Evolutionary conservation across 805 yeast genomes (phyloP).

Genomic region (Diddensiella santjacobensis): DNA sequence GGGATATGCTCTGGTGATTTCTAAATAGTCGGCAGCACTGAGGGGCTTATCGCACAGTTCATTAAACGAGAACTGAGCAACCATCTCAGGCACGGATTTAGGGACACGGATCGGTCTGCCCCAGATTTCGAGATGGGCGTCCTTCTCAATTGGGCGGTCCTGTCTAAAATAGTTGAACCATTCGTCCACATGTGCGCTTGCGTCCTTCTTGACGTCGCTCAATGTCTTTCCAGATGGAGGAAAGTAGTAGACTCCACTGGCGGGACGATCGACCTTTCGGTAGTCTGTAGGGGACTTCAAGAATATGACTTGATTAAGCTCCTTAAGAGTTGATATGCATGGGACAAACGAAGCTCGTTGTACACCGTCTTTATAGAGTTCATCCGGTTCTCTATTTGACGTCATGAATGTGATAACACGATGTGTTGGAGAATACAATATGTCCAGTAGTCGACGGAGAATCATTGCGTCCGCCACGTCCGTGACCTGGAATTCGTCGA

Average conservation of each 20-base stretch:
- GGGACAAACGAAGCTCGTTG: slow-evolving; percentile 92
- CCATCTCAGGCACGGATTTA: slow-evolving; percentile 65
- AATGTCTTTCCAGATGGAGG: slow-evolving; percentile 64
- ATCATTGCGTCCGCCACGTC: slow-evolving; percentile 99
- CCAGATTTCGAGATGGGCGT: slow-evolving; percentile 60
- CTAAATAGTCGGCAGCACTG: slow-evolving; percentile 92
- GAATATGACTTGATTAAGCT: slow-evolving; percentile 68
- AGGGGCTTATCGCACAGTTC: slow-evolving; percentile 83
- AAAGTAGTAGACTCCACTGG: slow-evolving; percentile 69
- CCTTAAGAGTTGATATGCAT: slow-evolving; percentile 75
- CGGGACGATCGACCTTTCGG: slow-evolving; percentile 80
- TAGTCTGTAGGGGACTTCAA: slow-evolving; percentile 92
- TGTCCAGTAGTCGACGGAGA: slow-evolving; percentile 65
- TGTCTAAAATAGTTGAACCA: slow-evolving; percentile 84
- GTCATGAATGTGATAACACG: slow-evolving; percentile 91
- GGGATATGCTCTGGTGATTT: slow-evolving; percentile 69
- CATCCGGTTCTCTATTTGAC: slow-evolving; percentile 92
- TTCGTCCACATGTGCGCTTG: slow-evolving; percentile 57
- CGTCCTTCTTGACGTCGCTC: slow-evolving; percentile 47
- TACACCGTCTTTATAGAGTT: slow-evolving; percentile 87
- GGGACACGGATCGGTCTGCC: slow-evolving; percentile 82
- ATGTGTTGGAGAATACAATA: slow-evolving; percentile 60
- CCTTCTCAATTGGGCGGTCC: slow-evolving; percentile 41
- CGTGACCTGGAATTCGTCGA: slow-evolving; percentile 96
- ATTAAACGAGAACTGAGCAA: slow-evolving; percentile 85